Evolutionary conservation across 2,329 filamentous ascomycete species (phyloP).

Genomic region (Xylariomycetidae sp.): DNA sequence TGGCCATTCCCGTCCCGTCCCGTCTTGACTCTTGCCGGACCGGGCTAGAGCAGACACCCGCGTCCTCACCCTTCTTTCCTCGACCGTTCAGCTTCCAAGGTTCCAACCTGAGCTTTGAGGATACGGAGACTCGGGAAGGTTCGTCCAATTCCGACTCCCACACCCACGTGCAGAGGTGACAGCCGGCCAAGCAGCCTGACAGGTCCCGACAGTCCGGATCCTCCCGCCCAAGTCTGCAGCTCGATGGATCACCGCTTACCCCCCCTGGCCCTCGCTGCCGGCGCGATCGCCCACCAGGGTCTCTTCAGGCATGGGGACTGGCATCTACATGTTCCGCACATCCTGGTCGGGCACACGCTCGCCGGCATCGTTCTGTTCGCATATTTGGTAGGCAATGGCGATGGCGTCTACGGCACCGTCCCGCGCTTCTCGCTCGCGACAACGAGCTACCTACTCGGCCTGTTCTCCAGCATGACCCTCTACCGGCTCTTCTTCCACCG

Average conservation of each 20-base stretch:
- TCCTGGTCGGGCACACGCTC: slow-evolving; percentile 10
- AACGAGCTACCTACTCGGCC: slow-evolving; percentile 8
- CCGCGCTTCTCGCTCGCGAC: slow-evolving; percentile 4
- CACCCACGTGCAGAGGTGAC: no score
- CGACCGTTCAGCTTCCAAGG: no score
- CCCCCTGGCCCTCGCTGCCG: slow-evolving; percentile 8
- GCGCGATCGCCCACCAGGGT: slow-evolving; percentile 10
- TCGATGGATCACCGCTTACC: slow-evolving; percentile 5
- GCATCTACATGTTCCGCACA: slow-evolving; percentile 14
- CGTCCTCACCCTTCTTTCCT: no score
- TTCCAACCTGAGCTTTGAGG: no score
- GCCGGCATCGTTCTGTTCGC: slow-evolving; percentile 4
- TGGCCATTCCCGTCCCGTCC: no score
- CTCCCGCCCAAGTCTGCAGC: no score
- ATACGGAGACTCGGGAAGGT: no score
- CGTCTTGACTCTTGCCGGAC: no score
- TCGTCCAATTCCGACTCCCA: no score
- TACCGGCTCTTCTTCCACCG: slow-evolving; percentile 30
- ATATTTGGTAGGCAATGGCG: slow-evolving; percentile 3
- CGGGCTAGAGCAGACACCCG: no score
- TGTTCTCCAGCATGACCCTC: slow-evolving; percentile 18
- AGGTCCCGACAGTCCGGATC: no score
- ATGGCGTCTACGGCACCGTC: not conserved
- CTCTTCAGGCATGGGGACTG: slow-evolving; percentile 15
- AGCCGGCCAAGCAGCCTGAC: no score